Percentiles rank a stretch among this genome's conserved stretches.
Conservation (phyloP, 2,329 filamentous ascomycete genomes). For the Pleurostoma richardsiae region DNA sequence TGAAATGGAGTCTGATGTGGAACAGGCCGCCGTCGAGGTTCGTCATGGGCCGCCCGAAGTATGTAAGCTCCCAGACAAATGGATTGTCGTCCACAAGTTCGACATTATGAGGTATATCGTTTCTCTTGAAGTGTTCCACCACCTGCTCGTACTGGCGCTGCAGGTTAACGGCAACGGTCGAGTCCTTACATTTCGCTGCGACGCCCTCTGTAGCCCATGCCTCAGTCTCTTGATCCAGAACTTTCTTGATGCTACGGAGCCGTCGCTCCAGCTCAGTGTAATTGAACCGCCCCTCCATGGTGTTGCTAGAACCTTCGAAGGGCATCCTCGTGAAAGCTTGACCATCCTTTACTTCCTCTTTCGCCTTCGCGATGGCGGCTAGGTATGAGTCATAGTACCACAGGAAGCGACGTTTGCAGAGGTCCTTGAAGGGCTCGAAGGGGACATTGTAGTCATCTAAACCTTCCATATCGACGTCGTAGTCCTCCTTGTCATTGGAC, state of each 20-base stretch:
- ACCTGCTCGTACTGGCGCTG: conserved; percentile 82
- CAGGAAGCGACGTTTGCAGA: conserved; percentile 85
- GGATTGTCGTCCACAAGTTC: conserved; percentile 76
- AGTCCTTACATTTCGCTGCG: conserved; percentile 57
- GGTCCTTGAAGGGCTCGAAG: conserved; percentile 84
- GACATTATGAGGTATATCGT: conserved; percentile 69
- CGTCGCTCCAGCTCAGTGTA: conserved; percentile 70
- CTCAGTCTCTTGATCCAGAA: conserved; percentile 66
- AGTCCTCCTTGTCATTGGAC: conserved; percentile 26
- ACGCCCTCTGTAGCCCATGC: conserved; percentile 69
- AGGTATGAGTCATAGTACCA: conserved; percentile 96
- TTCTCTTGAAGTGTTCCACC: conserved; percentile 65
- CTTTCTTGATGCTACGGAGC: conserved; percentile 61
- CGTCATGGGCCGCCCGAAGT: conserved; percentile 89
- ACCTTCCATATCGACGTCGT: conserved; percentile 45
- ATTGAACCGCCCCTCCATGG: conserved; percentile 82
- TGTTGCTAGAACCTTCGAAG: conserved; percentile 73
- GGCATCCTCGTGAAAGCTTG: conserved; percentile 74
- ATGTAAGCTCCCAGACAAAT: conserved; percentile 82
- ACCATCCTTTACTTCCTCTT: conserved; percentile 57
- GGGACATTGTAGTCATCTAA: conserved; percentile 44
- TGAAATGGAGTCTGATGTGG: conserved; percentile 73
- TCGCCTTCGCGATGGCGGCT: conserved; percentile 61
- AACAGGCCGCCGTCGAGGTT: conserved; percentile 91
- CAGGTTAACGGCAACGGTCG: conserved; percentile 74